phyloP scores from a whole-genome alignment of 495 filamentous ascomycete species.

The Tuber umbilicatum region DNA sequence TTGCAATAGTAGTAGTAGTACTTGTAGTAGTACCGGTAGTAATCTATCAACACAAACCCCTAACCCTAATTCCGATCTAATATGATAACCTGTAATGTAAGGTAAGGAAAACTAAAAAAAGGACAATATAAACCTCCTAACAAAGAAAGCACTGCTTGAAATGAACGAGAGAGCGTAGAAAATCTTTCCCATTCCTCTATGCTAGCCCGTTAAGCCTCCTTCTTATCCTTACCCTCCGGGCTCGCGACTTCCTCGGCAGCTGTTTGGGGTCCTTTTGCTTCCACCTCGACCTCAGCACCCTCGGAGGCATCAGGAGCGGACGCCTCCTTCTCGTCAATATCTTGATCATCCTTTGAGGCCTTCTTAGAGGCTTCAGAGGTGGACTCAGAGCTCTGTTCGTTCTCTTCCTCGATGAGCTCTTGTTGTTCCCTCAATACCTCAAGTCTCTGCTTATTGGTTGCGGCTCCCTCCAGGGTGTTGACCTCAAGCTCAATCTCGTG shows the following conservation, averaged over 20 bases:
- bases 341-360: constrained; percentile 56
- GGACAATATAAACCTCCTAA: background rate
- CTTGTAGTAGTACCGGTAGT: background rate
- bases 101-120: background rate
- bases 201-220: background rate
- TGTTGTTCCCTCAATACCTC: constrained; percentile 99
- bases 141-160: background rate
- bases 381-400: constrained; percentile 68
- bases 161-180: background rate
- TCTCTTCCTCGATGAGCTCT: constrained; percentile 95
- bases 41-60: constrained; percentile 2
- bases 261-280: constrained; percentile 4
- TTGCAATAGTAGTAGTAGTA: background rate
- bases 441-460: constrained; percentile 98
- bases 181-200: background rate
- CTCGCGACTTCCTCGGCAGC: background rate
- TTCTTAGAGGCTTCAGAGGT: constrained; percentile 54
- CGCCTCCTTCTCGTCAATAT: constrained; percentile 71
- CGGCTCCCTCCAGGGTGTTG: constrained; percentile 91
- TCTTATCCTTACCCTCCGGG: constrained; percentile 9
- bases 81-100: background rate
- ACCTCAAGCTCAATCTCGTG: constrained; percentile 99
- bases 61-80: constrained; percentile 3
- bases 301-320: background rate
- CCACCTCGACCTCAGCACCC: background rate